Evolutionary conservation across 2,329 filamentous ascomycete genomes (phyloP), one percentile per base, ranked within the genome.

Genomic region (Pseudodiploospora longispora): DNA sequence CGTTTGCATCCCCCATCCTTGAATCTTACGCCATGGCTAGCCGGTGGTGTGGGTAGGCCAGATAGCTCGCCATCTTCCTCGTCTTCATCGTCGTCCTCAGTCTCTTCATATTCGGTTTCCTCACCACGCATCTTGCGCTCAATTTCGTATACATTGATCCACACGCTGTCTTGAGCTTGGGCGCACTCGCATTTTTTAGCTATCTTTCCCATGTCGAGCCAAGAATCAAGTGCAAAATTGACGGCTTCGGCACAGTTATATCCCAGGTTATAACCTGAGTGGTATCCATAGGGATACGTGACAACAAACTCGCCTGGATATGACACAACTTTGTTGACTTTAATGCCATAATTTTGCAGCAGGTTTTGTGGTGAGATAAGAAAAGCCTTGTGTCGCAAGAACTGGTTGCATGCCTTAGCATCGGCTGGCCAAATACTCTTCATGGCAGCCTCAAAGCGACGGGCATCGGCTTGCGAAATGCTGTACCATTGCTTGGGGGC

Each of bases 401-500:
- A 98, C 56, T 98, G 93, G 52, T 88, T 85, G 60, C 93, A 98
- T 35, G 88, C 87, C 66, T 98, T 98, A 19, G 90, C 88, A 58
- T 98, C 93, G 5, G 83, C 84, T 0, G 90, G 88, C 90, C 91
- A 98, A 46, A 95, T 87, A 59, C 76, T 89, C 67, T 85, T 91
- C 93, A 98, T 98, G 36, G 88, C 91, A 33, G 82, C 80, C 65
- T 98, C 93, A 55, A 98, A 98, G 10, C 85, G 83, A 41, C 89
- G 81, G 10, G 91, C 89, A 61, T 98, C 93, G 52, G 87, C 86
- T 63, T 97, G 94, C 1, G 91, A 95, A 52, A 98, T 97, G 65
- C 90, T 96, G 68, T 98, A 98, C 93, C 93, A 98, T 63, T 98
- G 93, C 67, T 98, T 98, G 0, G 93, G 93, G 2, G 93, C 93